Evolutionary conservation across 495 filamentous ascomycete genomes (phyloP), one percentile per base, ranked within the genome.

Genomic region (Evansstolkia leycettana): DNA sequence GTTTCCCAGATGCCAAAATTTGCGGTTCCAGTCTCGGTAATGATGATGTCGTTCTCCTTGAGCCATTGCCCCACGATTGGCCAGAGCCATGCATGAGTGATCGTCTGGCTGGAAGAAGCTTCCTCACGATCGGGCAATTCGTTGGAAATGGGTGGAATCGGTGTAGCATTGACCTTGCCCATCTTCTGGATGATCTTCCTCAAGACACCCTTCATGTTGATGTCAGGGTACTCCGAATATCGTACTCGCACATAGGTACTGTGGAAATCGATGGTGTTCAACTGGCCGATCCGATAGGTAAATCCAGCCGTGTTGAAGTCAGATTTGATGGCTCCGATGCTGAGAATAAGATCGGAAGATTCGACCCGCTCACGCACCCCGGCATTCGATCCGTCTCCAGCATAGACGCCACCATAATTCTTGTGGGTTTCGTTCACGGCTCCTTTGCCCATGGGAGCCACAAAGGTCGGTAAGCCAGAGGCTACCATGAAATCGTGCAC

Each of bases 231-330:
- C 49, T 83, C 78, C 1, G 81, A 84, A 51, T 85, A 87, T 14
- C 80, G 67, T 12, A 90, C 84, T 17, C 66, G 71, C 50, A 80
- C 78, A 50, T 75, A 76, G 31, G 66, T 76, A 57, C 78, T 86
- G 58, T 93, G 84, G 51, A 94, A 82, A 50, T 94, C 86, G 45
- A 94, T 87, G 10, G 81, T 83, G 38, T 80, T 82, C 31, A 87
- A 70, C 54, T 84, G 82, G 8, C 80, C 79, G 25, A 85, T 76
- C 39, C 73, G 76, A 48, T 92, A 94, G 5, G 82, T 82, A 65
- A 94, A 94, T 11, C 88, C 88, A 8, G 80, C 64, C 10, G 87
- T 90, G 56, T 95, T 94, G 66, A 93, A 93, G 48, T 95, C 88
- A 42, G 77, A 85, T 57, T 82, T 75, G 41, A 94, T 78, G 17